Evolutionary conservation across 345 rosid genomes (phyloP), one percentile per base, ranked within the genome.

Genomic region (Camelina hispida): DNA sequence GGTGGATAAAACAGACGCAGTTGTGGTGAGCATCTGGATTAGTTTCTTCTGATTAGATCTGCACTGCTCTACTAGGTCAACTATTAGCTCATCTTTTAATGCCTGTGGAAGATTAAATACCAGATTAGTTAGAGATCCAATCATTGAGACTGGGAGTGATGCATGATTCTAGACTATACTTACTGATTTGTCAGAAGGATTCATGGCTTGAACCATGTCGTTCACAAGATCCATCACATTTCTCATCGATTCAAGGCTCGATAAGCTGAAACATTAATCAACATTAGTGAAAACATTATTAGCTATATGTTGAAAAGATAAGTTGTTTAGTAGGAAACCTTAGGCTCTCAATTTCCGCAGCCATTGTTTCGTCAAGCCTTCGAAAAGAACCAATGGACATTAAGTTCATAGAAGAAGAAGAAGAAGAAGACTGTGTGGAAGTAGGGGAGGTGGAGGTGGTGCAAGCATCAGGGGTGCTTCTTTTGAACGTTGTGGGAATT

Each of bases 301-400:
- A 46, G 6, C 4, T 20, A 17, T 22, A 13, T 17, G 13, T 12
- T 10, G 9, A 17, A 46, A 3, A 44, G 2, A 0, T n/a, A 37
- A 54, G 30, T 47, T 15, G 17, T 44, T 9, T 37, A n/a, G 11
- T 2, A 38, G 42, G 4, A 9, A 38, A 38, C 42, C 42, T 92
- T 77, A 93, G 75, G 76, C 82, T 81, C 81, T 89, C 96, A 30
- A 81, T 63, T 71, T 93, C 98, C 1, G 90, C 50, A 17, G 98
- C 97, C 97, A 91, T 96, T 50, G 96, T 87, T 80, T 93, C 96
- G 43, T 96, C 98, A 16, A 96, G 98, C 86, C 93, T 89, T 79
- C 89, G 82, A 9, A 85, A 80, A 10, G 97, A 88, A 73, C 88
- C 90, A 69, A 82, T 81, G 54, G 98, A 87, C 91, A 90, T 83